These are phyloP conservation scores for Achlya hypogyna DNA, from an alignment of 352 stramenopile species.

Conservation along the genomic window DNA sequence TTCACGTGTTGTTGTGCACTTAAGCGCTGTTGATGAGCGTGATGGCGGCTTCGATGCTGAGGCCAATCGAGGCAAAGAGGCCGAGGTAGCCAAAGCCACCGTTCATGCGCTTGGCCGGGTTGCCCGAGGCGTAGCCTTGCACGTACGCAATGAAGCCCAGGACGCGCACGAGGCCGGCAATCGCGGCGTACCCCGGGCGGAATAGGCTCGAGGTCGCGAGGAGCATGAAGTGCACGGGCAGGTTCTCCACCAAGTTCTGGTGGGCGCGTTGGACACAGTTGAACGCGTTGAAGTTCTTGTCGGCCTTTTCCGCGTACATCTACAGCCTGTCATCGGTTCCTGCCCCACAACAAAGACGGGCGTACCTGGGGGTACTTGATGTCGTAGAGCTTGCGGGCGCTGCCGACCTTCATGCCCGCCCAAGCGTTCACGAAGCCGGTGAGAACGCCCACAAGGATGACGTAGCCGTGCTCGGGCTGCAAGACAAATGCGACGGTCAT, in stretches of 20 bases:
- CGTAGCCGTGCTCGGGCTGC: slow-evolving; percentile 53
- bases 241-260: slow-evolving; percentile 89
- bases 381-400: slow-evolving; percentile 54
- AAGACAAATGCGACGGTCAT: slow-evolving; percentile 33
- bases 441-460: slow-evolving; percentile 47
- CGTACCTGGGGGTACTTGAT: slow-evolving; percentile 45
- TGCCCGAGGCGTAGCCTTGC: slow-evolving; percentile 45
- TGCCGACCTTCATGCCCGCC: slow-evolving; percentile 45
- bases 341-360: slow-evolving; percentile 9
- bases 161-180: slow-evolving; percentile 44
- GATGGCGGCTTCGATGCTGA: slow-evolving; percentile 30
- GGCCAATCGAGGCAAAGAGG: slow-evolving; percentile 26
- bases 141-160: slow-evolving; percentile 59
- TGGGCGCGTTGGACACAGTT: slow-evolving; percentile 89
- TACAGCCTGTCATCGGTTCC: slow-evolving; percentile 17
- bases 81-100: slow-evolving; percentile 55
- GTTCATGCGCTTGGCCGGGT: slow-evolving; percentile 50
- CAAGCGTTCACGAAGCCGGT: slow-evolving; percentile 45
- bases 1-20: slow-evolving; percentile 1
- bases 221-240: slow-evolving; percentile 50
- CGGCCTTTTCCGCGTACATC: slow-evolving; percentile 83
- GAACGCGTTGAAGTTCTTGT: slow-evolving; percentile 85
- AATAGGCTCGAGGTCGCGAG: slow-evolving; percentile 50
- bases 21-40: slow-evolving; percentile 28
- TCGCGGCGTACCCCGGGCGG: slow-evolving; percentile 46